A percentile compares a stretch with the other conserved stretches of the same genome.
Conservation (phyloP, 345 rosid genomes). For the Salix caprea region DNA sequence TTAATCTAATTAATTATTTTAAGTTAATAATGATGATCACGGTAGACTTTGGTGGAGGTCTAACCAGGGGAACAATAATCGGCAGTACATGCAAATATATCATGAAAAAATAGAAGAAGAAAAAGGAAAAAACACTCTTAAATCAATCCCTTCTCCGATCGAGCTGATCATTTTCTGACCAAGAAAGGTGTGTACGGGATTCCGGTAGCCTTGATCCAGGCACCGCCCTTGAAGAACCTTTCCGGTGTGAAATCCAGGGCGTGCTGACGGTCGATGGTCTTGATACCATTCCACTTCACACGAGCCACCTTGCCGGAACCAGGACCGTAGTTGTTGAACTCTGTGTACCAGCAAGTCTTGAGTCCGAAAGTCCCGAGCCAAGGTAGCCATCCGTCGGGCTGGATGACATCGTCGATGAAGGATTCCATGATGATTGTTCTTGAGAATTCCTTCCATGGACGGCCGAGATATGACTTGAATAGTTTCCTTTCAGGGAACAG, state of each 20-base stretch:
- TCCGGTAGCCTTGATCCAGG: slow-evolving; percentile 48
- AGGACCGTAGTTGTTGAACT: slow-evolving; percentile 58
- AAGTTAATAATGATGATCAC: neutral
- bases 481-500: slow-evolving; percentile 24
- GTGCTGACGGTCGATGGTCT: slow-evolving; percentile 29
- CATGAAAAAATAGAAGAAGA: neutral
- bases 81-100: neutral
- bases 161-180: slow-evolving; percentile 1
- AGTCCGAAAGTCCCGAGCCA: slow-evolving; percentile 50
- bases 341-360: slow-evolving; percentile 54
- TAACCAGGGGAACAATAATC: neutral
- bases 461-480: slow-evolving; percentile 54
- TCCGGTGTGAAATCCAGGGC: slow-evolving; percentile 38
- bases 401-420: slow-evolving; percentile 49
- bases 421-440: slow-evolving; percentile 62
- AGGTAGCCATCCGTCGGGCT: slow-evolving; percentile 59
- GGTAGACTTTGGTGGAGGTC: neutral
- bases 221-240: slow-evolving; percentile 36
- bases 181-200: slow-evolving; percentile 39
- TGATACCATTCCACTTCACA: slow-evolving; percentile 62
- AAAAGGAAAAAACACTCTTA: neutral
- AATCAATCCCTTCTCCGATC: neutral
- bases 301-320: slow-evolving; percentile 42
- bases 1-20: neutral
- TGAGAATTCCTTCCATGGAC: slow-evolving; percentile 62